Evolutionary conservation across 2,329 filamentous ascomycete genomes (phyloP).

Genomic region (Alternaria gaisen): DNA sequence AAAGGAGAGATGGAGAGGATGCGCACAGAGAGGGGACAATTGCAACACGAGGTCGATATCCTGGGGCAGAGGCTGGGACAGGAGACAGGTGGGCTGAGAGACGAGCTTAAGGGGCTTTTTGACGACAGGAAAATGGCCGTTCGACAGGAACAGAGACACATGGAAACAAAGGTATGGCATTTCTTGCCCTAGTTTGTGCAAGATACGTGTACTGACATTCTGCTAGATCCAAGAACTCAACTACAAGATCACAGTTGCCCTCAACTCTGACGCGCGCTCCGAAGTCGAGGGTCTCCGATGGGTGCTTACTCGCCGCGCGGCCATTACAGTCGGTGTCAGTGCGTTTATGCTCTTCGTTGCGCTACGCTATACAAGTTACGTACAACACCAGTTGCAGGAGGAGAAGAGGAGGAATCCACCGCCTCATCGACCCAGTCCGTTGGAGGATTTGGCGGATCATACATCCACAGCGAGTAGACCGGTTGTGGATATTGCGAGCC

Average conservation of each 20-base stretch:
- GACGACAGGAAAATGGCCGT: slow-evolving; percentile 95
- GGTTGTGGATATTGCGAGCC: slow-evolving; percentile 10
- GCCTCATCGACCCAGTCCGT: slow-evolving; percentile 21
- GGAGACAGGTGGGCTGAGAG: slow-evolving; percentile 81
- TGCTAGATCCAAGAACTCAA: slow-evolving; percentile 86
- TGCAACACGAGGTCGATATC: slow-evolving; percentile 97
- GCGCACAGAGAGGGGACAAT: slow-evolving; percentile 80
- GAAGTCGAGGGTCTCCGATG: slow-evolving; percentile 92
- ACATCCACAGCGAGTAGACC: slow-evolving; percentile 1
- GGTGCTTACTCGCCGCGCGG: slow-evolving; percentile 75
- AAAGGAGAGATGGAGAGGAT: slow-evolving; percentile 81
- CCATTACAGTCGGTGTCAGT: slow-evolving; percentile 63
- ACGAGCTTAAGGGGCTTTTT: slow-evolving; percentile 94
- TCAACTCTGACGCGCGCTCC: slow-evolving; percentile 90
- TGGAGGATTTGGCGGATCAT: slow-evolving; percentile 18
- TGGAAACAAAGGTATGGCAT: slow-evolving; percentile 74
- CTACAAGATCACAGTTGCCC: slow-evolving; percentile 90
- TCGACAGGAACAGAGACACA: slow-evolving; percentile 82
- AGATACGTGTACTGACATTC: background rate
- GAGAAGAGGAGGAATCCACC: slow-evolving; percentile 50
- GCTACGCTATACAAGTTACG: slow-evolving; percentile 52
- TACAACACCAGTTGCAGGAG: slow-evolving; percentile 50
- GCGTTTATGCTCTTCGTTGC: slow-evolving; percentile 57
- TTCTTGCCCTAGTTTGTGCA: background rate
- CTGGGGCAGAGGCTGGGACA: slow-evolving; percentile 84